Base-by-base conservation (phyloP, 306 rosid species). In the Cercis canadensis region DNA sequence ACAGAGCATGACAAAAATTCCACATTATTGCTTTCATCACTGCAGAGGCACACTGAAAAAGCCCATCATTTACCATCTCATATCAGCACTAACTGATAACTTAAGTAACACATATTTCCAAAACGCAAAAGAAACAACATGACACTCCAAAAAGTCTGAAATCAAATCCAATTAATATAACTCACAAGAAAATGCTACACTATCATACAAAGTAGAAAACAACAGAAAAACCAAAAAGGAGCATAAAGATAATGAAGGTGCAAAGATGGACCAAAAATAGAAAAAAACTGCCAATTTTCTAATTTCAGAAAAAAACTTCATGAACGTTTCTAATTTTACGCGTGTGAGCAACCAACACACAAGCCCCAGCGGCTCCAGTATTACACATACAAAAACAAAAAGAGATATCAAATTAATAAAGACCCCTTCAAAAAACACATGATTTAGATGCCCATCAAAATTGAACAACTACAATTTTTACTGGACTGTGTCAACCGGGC, bases 111-210 rank as follows among this genome's bases (percentile, higher is more conserved):
- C n/a, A n/a, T n/a, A n/a, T n/a, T 72, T 32, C 41, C 46, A 69
- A 72, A 72, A 69, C 16, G 31, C 75, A 73, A 63, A 76, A n/a
- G 45, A 65, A 69, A 54, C 14, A 37, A 40, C 40, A 51, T 4
- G 14, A 17, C 11, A 62, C 29, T 24, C 29, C 29, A 62, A 44
- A 18, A 11, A 29, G 13, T 59, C 37, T 66, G 39, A 36, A 55
- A 33, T 16, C 18, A 55, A 29, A 13, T n/a, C 4, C 5, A 62
- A 36, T 47, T 49, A n/a, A 47, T 65, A 57, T 16, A 14, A 21
- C 13, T 37, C 9, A 6, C 10, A 29, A 40, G 36, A 45, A 34
- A 19, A 21, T 39, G 34, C 39, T 57, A 57, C 12, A 8, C 14
- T 55, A 37, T 19, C 17, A 58, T 12, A 36, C 3, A 60, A 24